Percentiles rank a stretch among this genome's conserved stretches.
phyloP scores from a whole-genome alignment of 2,329 filamentous ascomycete genomes.

The Fusarium pininemorale region DNA sequence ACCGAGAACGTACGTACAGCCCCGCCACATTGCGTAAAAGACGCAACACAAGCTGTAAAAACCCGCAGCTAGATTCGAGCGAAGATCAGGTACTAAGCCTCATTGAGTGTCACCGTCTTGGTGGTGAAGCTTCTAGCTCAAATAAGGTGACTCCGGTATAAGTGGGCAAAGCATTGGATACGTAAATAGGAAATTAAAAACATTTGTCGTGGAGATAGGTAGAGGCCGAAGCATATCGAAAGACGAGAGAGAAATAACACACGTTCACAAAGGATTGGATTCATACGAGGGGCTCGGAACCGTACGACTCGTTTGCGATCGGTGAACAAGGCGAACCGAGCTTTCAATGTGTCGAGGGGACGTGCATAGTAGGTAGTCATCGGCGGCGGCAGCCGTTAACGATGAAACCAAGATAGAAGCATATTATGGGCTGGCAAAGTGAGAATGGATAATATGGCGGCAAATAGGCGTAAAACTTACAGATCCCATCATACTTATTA shows the following conservation, averaged over 20 bases:
- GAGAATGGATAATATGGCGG: conserved; percentile 12
- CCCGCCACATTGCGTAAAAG: conserved; percentile 45
- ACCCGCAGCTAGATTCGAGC: conserved; percentile 32
- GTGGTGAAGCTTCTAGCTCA: conserved; percentile 34
- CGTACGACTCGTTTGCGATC: conserved; percentile 22
- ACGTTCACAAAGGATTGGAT: not conserved
- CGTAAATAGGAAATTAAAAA: conserved; percentile 27
- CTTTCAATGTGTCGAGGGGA: conserved; percentile 11
- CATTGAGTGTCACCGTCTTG: conserved; percentile 22
- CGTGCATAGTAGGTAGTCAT: conserved; percentile 6
- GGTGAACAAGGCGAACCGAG: conserved; percentile 28
- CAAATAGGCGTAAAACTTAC: conserved; percentile 3
- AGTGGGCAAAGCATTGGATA: conserved; percentile 18
- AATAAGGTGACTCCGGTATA: conserved; percentile 31
- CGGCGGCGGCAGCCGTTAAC: conserved; percentile 16
- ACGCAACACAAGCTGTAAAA: conserved; percentile 40
- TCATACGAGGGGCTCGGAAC: conserved; percentile 1
- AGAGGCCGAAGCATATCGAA: conserved; percentile 20
- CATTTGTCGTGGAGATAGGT: conserved; percentile 7
- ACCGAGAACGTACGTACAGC: conserved; percentile 21
- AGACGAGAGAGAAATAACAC: not conserved
- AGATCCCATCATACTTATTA: conserved; percentile 17
- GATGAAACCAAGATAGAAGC: not conserved
- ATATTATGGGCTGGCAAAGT: not conserved
- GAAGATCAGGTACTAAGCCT: conserved; percentile 35